These are phyloP conservation scores for Stropharia rugosoannulata DNA, from an alignment of 768 basidiomycete genomes.

Conservation along the genomic window DNA sequence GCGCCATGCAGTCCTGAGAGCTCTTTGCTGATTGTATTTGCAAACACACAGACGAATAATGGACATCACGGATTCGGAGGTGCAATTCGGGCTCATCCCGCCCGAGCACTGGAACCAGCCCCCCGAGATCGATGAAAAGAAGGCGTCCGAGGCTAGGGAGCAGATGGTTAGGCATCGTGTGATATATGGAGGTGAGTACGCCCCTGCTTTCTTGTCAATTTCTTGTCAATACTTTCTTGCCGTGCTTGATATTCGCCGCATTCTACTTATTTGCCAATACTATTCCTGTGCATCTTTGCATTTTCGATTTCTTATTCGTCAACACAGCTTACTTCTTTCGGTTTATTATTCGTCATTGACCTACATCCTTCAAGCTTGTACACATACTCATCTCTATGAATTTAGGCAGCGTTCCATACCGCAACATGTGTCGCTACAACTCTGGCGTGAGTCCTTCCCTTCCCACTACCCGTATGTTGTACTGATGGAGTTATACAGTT, in stretches of 20 bases:
- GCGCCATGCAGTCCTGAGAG: no score
- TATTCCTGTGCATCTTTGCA: no score
- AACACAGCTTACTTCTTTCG: no score
- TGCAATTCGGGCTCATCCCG: constrained; percentile 66
- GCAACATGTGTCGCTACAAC: constrained; percentile 79
- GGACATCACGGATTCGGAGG: constrained; percentile 24
- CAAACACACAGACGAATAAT: constrained; percentile 16
- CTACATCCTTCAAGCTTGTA: background rate
- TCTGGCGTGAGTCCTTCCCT: constrained; percentile 48
- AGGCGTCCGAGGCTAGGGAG: constrained; percentile 54
- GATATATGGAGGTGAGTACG: constrained; percentile 39
- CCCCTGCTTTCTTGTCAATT: background rate
- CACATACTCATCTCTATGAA: constrained; percentile 28
- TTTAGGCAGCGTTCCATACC: constrained; percentile 37
- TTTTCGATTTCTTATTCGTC: no score
- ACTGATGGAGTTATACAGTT: constrained; percentile 42
- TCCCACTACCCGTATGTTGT: background rate
- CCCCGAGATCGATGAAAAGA: constrained; percentile 71
- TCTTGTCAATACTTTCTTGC: no score
- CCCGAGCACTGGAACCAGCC: constrained; percentile 77
- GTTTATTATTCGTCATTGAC: no score
- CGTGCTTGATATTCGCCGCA: no score
- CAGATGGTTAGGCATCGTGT: constrained; percentile 55
- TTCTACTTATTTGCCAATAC: no score
- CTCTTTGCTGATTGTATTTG: background rate